A percentile compares a stretch with the other conserved stretches of the same genome.
Evolutionary conservation across 225 moss, liverwort and hornwort genomes (phyloP).

Genomic region (Sphagnum contortum): DNA sequence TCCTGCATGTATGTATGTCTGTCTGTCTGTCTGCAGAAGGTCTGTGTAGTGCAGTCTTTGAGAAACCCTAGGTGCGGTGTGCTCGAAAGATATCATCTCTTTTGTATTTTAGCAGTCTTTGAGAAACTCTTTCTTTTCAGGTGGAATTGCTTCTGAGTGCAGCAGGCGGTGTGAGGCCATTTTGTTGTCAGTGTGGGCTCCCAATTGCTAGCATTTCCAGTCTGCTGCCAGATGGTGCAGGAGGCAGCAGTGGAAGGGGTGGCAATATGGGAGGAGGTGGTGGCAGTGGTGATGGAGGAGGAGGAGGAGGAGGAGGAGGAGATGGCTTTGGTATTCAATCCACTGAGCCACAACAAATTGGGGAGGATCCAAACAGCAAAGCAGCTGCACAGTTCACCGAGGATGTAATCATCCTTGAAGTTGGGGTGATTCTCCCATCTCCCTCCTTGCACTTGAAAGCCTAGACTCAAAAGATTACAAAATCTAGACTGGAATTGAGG

Average conservation of each 20-base stretch:
- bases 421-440: slow-evolving; percentile 45
- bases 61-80: too few relatives aligned
- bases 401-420: slow-evolving; percentile 81
- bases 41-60: too few relatives aligned
- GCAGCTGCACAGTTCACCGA: slow-evolving; percentile 20
- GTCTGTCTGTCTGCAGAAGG: too few relatives aligned
- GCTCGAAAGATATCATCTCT: too few relatives aligned
- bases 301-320: slow-evolving; percentile 15
- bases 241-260: slow-evolving; percentile 44
- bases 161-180: slow-evolving; percentile 22
- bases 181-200: slow-evolving; percentile 36
- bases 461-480: too few relatives aligned
- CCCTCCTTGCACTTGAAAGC: too few relatives aligned
- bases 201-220: slow-evolving; percentile 39
- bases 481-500: too few relatives aligned
- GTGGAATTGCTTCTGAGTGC: slow-evolving; percentile 38
- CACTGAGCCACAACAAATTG: slow-evolving; percentile 51
- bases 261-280: slow-evolving; percentile 58
- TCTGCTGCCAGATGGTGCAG: slow-evolving; percentile 20
- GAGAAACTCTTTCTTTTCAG: slow-evolving; percentile 5
- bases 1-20: too few relatives aligned
- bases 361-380: slow-evolving; percentile 30
- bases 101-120: too few relatives aligned
- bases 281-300: slow-evolving; percentile 51
- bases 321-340: slow-evolving; percentile 61